Evolutionary conservation across 1,139 yeast genomes (phyloP).

Genomic region (Hemisphaericaspora xylofermentans): DNA sequence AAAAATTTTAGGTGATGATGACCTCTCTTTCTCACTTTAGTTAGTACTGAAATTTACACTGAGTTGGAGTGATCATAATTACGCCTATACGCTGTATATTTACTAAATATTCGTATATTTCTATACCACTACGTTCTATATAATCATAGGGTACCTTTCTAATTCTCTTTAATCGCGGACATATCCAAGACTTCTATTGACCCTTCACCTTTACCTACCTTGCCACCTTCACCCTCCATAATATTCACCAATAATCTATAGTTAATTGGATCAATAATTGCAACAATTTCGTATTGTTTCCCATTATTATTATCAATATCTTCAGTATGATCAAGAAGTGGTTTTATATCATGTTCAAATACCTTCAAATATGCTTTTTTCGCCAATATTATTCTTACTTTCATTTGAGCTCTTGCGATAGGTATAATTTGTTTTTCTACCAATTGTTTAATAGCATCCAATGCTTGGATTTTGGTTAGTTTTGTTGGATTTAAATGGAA

Average conservation of each 20-base stretch:
- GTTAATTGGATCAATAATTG: slow-evolving; percentile 85
- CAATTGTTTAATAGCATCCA: slow-evolving; percentile 83
- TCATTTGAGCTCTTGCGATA: slow-evolving; percentile 93
- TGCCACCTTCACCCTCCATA: slow-evolving; percentile 49
- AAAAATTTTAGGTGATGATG: slow-evolving; percentile 4
- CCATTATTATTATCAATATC: slow-evolving; percentile 47
- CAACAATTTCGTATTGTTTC: slow-evolving; percentile 58
- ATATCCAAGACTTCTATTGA: slow-evolving; percentile 83
- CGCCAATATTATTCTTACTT: slow-evolving; percentile 58
- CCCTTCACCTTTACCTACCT: slow-evolving; percentile 56
- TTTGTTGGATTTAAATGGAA: slow-evolving; percentile 79
- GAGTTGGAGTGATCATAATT: neutral
- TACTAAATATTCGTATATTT: no score
- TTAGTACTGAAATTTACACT: slow-evolving; percentile 4
- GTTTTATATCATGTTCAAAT: slow-evolving; percentile 48
- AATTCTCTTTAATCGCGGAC: slow-evolving; percentile 73
- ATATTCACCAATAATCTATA: slow-evolving; percentile 59
- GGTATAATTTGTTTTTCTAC: slow-evolving; percentile 83
- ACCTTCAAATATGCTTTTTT: slow-evolving; percentile 50
- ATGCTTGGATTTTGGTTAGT: slow-evolving; percentile 83
- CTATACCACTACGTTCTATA: neutral
- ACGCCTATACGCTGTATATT: neutral
- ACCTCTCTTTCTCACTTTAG: neutral
- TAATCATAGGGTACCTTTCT: neutral
- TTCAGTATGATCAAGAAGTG: slow-evolving; percentile 53